Evolutionary conservation across 2,329 filamentous ascomycete genomes (phyloP), one percentile per base, ranked within the genome.

Genomic region (Dendryphion nanum): DNA sequence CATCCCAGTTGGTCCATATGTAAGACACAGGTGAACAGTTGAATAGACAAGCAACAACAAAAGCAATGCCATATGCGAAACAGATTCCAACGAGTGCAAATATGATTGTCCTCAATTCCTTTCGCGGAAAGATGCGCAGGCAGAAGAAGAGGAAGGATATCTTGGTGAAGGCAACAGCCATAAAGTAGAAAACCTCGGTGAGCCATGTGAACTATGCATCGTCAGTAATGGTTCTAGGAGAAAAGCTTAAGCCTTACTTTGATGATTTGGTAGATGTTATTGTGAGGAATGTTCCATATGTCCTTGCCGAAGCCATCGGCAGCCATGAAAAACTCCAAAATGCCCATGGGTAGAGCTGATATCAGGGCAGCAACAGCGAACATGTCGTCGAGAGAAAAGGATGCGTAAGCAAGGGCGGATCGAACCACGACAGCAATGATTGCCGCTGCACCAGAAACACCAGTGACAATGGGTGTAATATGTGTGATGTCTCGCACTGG

Each of bases 21-120:
- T 64, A 66, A 4, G 58, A 58, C 8, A 76, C 60, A 2, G 76
- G 76, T 12, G 49, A 54, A 50, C 76, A 79, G 53, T 78, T 73
- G 34, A 77, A 67, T 4, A 71, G 59, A 28, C 73, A 59, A 19
- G 75, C 61, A 43, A 76, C 68, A 49, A 72, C 70, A 45, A 75
- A 77, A 8, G 70, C 59, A 4, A 71, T 30, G 2, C 44, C 53
- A 37, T 61, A 64, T 5, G 45, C 50, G 1, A 50, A 45, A 10
- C 38, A 52, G 10, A 63, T n/a, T 6, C 40, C 57, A 42, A 63
- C 56, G 18, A 58, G 41, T 8, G 30, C 40, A 33, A 50, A 65
- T 6, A 55, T 45, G 8, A 50, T 16, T 4, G n/a, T 42, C 4
- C 57, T 52, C 35, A 64, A 58, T 2, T 36, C 32, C 37, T 53